A percentile compares a stretch with the other conserved stretches of the same genome.
Evolutionary conservation across 1,284 basidiomycete species (phyloP).

Genomic region (Heterobasidion irregulare): DNA sequence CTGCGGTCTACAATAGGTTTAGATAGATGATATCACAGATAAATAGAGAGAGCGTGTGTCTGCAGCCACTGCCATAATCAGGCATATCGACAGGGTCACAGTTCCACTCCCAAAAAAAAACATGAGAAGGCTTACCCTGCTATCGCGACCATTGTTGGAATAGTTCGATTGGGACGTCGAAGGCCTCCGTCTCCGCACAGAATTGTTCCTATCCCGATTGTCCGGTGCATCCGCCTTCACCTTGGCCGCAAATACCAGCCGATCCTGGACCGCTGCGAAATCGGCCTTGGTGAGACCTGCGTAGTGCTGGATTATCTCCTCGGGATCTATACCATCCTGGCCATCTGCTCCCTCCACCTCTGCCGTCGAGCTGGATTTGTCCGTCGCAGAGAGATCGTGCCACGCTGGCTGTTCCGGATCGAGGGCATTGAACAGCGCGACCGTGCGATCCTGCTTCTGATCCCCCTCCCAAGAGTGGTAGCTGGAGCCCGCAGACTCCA

Average conservation of each 20-base stretch:
- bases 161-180: conserved; percentile 78
- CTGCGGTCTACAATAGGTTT: conserved; percentile 36
- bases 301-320: conserved; percentile 52
- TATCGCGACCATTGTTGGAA: conserved; percentile 42
- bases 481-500: conserved; percentile 73
- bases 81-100: too few relatives aligned
- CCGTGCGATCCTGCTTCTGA: conserved; percentile 40
- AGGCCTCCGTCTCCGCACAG: conserved; percentile 50
- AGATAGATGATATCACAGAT: conserved; percentile 3
- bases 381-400: conserved; percentile 44
- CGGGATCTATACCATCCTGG: conserved; percentile 39
- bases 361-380: conserved; percentile 37
- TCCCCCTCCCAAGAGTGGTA: conserved; percentile 71
- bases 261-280: conserved; percentile 64
- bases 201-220: conserved; percentile 26
- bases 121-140: conserved; percentile 32
- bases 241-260: conserved; percentile 50
- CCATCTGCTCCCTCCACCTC: conserved; percentile 26
- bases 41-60: conserved; percentile 2
- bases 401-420: conserved; percentile 43
- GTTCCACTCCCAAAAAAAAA: neutral
- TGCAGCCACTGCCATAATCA: neutral
- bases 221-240: conserved; percentile 49
- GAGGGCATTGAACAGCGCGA: conserved; percentile 42
- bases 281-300: conserved; percentile 63